phyloP scores from a whole-genome alignment of 441 rosid genomes.

The Flueggea neowawraea region DNA sequence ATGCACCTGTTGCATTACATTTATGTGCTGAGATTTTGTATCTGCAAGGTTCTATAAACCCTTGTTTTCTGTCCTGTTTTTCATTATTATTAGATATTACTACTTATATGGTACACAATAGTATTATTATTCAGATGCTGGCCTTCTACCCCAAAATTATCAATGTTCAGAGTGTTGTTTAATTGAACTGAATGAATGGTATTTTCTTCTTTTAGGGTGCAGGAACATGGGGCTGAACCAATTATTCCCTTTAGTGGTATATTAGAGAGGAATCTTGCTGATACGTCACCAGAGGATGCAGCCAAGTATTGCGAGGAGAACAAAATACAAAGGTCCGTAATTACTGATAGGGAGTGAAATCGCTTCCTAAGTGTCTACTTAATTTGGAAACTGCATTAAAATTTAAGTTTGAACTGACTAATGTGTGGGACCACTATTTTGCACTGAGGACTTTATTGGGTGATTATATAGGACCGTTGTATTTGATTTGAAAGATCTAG shows the following conservation, averaged over 20 bases:
- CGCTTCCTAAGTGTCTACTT: too few species aligned
- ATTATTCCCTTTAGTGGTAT: constrained; percentile 94
- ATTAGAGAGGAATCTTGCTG: constrained; percentile 81
- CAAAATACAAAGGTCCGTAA: constrained; percentile 88
- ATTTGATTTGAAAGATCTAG: not conserved
- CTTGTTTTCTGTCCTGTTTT: too few species aligned
- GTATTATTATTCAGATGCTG: not conserved
- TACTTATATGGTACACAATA: too few species aligned
- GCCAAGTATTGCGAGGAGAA: constrained; percentile 94
- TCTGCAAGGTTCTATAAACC: too few species aligned
- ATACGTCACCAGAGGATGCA: constrained; percentile 73
- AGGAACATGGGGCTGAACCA: constrained; percentile 91
- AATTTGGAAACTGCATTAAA: too few species aligned
- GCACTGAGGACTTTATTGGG: not conserved
- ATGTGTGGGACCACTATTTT: too few species aligned
- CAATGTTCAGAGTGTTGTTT: not conserved
- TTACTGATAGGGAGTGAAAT: not conserved
- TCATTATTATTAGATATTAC: too few species aligned
- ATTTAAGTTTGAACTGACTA: too few species aligned
- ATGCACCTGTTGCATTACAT: not conserved
- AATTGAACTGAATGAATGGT: constrained; percentile 3
- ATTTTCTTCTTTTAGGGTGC: constrained; percentile 59
- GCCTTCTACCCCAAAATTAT: not conserved
- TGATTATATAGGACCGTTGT: not conserved
- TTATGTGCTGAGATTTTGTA: too few species aligned